Percentiles rank a stretch among this genome's conserved stretches.
Evolutionary conservation across 768 basidiomycete genomes (phyloP).

Genomic region (Antrodiella citrinella): DNA sequence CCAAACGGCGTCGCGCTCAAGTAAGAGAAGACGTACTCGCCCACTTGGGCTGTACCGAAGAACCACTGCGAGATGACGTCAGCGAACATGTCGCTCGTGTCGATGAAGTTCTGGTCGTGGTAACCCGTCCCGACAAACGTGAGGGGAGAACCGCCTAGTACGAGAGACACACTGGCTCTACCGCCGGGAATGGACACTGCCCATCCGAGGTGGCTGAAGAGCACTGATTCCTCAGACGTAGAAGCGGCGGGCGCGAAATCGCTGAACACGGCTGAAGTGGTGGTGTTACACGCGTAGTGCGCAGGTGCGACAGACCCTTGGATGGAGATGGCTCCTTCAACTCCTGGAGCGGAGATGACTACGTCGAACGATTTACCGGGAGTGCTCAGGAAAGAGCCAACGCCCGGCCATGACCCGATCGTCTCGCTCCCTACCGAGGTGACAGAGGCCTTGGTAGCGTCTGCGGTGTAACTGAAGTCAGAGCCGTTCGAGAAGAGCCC

Average conservation of each 20-base stretch:
- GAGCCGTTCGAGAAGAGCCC: slow-evolving; percentile 16
- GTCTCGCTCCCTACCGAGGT: slow-evolving; percentile 9
- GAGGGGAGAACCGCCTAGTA: slow-evolving; percentile 13
- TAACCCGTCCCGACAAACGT: slow-evolving; percentile 17
- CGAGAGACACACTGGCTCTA: slow-evolving; percentile 11
- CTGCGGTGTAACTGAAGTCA: slow-evolving; percentile 10
- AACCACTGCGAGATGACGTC: slow-evolving; percentile 13
- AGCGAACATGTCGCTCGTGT: slow-evolving; percentile 9
- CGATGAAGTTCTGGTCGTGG: slow-evolving; percentile 20
- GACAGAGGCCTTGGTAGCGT: slow-evolving; percentile 12
- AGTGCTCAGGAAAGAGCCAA: slow-evolving; percentile 13
- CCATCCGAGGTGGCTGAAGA: slow-evolving; percentile 20
- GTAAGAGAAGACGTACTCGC: slow-evolving; percentile 17
- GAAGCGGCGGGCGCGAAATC: slow-evolving; percentile 1
- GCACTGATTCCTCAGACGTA: not conserved
- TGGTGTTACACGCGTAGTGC: slow-evolving; percentile 20
- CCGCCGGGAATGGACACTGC: slow-evolving; percentile 16
- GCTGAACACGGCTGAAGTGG: slow-evolving; percentile 13
- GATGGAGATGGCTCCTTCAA: slow-evolving; percentile 13
- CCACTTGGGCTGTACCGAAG: slow-evolving; percentile 16
- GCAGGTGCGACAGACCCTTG: slow-evolving; percentile 6
- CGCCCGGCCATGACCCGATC: slow-evolving; percentile 14
- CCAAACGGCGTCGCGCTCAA: slow-evolving; percentile 10
- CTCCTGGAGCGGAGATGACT: slow-evolving; percentile 10
- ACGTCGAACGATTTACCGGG: slow-evolving; percentile 12